Conservation (phyloP, 176 grass and related monocot genomes). For the Oryza punctata region DNA sequence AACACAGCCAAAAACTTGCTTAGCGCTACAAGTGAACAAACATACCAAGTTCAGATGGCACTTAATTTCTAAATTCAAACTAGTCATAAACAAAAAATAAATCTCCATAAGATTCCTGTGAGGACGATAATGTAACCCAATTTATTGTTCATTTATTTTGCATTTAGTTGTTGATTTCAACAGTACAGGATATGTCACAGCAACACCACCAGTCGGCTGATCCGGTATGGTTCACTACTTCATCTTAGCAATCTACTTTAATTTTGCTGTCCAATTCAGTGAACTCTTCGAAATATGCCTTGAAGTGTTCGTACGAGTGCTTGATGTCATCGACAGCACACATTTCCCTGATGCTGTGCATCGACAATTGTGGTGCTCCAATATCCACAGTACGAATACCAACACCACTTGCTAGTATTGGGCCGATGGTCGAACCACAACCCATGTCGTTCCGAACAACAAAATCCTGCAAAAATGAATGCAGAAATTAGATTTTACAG, state of each 20-base stretch:
- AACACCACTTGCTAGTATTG: conserved; percentile 87
- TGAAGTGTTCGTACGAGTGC: conserved; percentile 86
- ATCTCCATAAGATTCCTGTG: neutral
- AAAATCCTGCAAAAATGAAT: conserved; percentile 73
- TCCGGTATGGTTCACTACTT: neutral
- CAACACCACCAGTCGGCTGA: conserved; percentile 5
- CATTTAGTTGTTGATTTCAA: neutral
- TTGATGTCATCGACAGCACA: conserved; percentile 76
- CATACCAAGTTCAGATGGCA: no score
- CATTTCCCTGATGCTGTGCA: conserved; percentile 99
- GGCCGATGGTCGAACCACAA: conserved; percentile 95
- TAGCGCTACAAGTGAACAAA: no score
- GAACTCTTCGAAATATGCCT: conserved; percentile 90
- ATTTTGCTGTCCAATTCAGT: conserved; percentile 76
- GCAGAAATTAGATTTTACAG: neutral
- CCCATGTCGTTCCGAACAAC: conserved; percentile 90
- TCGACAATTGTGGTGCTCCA: conserved; percentile 84
- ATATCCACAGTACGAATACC: conserved; percentile 91
- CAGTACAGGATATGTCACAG: conserved; percentile 4
- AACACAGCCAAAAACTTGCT: no score
- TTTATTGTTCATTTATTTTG: conserved; percentile 11
- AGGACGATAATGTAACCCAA: neutral
- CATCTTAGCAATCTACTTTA: conserved; percentile 58
- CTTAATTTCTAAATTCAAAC: no score
- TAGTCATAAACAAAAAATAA: no score